Base-by-base conservation (phyloP, 1,284 basidiomycete genomes). In the Microstroma glucosiphilum region DNA sequence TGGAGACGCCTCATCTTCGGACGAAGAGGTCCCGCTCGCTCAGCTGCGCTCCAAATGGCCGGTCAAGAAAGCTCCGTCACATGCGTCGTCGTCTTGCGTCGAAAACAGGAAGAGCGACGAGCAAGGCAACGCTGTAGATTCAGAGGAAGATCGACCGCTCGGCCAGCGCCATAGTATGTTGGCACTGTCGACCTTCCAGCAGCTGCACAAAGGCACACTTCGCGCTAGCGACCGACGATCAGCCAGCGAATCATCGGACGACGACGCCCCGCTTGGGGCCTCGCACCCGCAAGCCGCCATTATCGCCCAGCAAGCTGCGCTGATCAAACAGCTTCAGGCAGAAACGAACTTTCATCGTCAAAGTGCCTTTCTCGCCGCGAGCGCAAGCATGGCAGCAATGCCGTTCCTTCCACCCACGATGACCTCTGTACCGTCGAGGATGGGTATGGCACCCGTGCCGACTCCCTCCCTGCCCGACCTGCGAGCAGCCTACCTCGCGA, bases 201-300 rank as follows among this genome's bases (percentile, higher is more conserved):
- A 37, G 30, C 30, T 37, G 30, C 30, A 37, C 30, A 37, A 37
- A 9, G 30, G 30, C 9, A 37, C 30, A 37, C 30, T 37, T 9
- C 30, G 30, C 30, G 30, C 30, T 37, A 9, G 4, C 30, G 30
- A 4, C 30, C 30, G 30, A 3, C 30, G 30, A 37, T 37, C 30
- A 37, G 9, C 30, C n/a, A 49, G 51, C 3, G 66, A 66, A 21
- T 59, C 60, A 19, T 60, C 60, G 15, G 59, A 56, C n/a, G 72
- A 71, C 55, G 65, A 75, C 61, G 58, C 61, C 53, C 74, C 76
- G 6, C 64, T 78, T 8, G 76, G 74, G 30, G 61, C 61, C 9
- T 62, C 62, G 13, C 76, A 77, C 49, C 73, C 73, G 0, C 74
- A 78, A 43, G 76, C 76, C 0, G 76, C 74, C 15, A 71, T 78